These are phyloP conservation scores for Fraxinus nigra DNA, from an alignment of 305 asterid genomes.

Conservation along the genomic window DNA sequence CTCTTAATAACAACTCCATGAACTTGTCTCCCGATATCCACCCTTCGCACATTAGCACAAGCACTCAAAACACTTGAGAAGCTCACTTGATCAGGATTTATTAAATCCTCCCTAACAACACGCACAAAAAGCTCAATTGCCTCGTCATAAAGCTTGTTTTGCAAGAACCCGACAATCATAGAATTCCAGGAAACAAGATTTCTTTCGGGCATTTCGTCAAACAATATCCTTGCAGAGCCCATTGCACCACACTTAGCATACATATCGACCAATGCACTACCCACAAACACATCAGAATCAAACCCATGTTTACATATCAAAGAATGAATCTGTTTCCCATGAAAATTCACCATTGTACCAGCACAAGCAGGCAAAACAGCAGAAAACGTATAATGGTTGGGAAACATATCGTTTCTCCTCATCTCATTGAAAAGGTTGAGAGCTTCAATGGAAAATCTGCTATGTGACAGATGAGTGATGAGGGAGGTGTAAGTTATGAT, in stretches of 20 bases:
- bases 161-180: constrained; percentile 44
- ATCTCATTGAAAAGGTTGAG: constrained; percentile 37
- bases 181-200: constrained; percentile 59
- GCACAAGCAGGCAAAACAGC: constrained; percentile 49
- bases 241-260: constrained; percentile 41
- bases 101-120: constrained; percentile 24
- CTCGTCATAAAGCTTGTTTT: constrained; percentile 30
- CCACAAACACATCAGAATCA: constrained; percentile 40
- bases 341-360: constrained; percentile 10
- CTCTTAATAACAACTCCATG: constrained; percentile 32
- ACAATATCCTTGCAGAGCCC: constrained; percentile 30
- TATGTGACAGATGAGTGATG: constrained; percentile 41
- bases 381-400: constrained; percentile 45
- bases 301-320: constrained; percentile 38
- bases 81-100: constrained; percentile 48
- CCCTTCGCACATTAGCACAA: constrained; percentile 24
- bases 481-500: constrained; percentile 48
- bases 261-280: constrained; percentile 55
- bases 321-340: constrained; percentile 46
- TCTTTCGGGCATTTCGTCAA: constrained; percentile 54
- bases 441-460: constrained; percentile 34
- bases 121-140: constrained; percentile 34
- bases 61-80: constrained; percentile 53
- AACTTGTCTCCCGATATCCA: constrained; percentile 30
- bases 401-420: constrained; percentile 40